phyloP scores from a whole-genome alignment of 2,329 filamentous ascomycete genomes.

The Kalaharituber pfeilii region DNA sequence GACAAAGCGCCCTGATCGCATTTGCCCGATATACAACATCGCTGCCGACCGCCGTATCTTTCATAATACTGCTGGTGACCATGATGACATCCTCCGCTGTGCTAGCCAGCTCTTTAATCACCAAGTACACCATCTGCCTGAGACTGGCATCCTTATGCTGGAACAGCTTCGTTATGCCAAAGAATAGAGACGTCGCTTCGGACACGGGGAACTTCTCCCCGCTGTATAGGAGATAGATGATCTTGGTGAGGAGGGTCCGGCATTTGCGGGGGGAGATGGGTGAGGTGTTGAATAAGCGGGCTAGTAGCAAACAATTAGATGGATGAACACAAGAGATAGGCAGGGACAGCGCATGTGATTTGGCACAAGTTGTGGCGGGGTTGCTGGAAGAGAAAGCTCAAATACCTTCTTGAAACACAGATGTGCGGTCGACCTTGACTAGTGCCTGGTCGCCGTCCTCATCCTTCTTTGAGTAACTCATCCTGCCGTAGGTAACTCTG shows the following conservation, averaged over 20 bases:
- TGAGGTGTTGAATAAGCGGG: constrained; percentile 92
- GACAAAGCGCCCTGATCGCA: constrained; percentile 84
- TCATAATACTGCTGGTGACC: constrained; percentile 99
- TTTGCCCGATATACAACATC: constrained; percentile 90
- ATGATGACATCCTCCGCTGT: constrained; percentile 98
- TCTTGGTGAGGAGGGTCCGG: constrained; percentile 92
- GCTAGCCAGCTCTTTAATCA: constrained; percentile 91
- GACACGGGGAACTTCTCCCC: constrained; percentile 94
- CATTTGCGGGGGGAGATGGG: constrained; percentile 95
- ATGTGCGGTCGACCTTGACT: constrained; percentile 93
- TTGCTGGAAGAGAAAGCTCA: constrained; percentile 23
- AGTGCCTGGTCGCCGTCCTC: constrained; percentile 88
- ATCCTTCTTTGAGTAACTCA: constrained; percentile 99
- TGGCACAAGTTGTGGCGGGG: constrained; percentile 2
- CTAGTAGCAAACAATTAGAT: constrained; percentile 33
- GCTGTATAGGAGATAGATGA: constrained; percentile 86
- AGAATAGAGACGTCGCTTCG: constrained; percentile 96
- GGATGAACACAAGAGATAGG: constrained; percentile 5
- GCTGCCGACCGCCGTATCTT: constrained; percentile 89
- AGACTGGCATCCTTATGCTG: constrained; percentile 98
- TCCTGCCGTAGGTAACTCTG: constrained; percentile 27
- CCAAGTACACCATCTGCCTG: constrained; percentile 95
- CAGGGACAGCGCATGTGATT: constrained; percentile 2
- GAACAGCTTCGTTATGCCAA: constrained; percentile 97
- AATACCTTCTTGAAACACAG: constrained; percentile 96